Conservation (phyloP, 2,329 filamentous ascomycete species). For the Ascochyta rabiei region DNA sequence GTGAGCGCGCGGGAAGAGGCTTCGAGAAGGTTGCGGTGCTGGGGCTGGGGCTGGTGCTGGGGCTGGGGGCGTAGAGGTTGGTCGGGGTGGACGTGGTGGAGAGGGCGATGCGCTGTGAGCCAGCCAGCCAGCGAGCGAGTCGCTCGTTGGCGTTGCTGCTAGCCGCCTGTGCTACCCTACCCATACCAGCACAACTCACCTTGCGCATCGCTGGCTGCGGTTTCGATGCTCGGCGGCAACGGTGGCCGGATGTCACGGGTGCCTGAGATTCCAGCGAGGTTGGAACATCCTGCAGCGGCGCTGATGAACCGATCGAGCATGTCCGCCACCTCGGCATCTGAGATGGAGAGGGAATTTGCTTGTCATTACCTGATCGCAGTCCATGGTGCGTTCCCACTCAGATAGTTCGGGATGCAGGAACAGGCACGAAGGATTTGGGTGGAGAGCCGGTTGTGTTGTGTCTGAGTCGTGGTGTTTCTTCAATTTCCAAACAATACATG, state of each 20-base stretch:
- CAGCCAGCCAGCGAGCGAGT: background rate
- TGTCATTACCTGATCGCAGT: background rate
- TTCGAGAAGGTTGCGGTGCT: background rate
- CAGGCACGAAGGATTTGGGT: constrained; percentile 8
- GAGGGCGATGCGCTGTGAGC: constrained; percentile 3
- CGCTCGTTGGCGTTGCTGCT: background rate
- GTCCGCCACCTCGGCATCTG: background rate
- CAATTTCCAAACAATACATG: constrained; percentile 2
- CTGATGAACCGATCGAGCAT: background rate
- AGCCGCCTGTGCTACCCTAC: constrained; percentile 1
- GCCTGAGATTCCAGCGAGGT: background rate
- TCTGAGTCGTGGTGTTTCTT: constrained; percentile 2
- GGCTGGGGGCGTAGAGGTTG: background rate
- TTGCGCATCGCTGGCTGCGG: background rate
- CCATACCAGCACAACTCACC: background rate
- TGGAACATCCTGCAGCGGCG: background rate
- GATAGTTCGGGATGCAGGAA: background rate
- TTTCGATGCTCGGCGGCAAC: background rate
- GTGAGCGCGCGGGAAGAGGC: background rate
- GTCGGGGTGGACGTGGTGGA: background rate
- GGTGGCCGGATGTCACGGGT: background rate
- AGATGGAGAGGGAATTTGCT: background rate
- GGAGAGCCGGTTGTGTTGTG: background rate
- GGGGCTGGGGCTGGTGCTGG: background rate
- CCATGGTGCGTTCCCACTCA: background rate